Evolutionary conservation across 306 rosid genomes (phyloP), one percentile per base, ranked within the genome.

Genomic region (Vicia villosa): DNA sequence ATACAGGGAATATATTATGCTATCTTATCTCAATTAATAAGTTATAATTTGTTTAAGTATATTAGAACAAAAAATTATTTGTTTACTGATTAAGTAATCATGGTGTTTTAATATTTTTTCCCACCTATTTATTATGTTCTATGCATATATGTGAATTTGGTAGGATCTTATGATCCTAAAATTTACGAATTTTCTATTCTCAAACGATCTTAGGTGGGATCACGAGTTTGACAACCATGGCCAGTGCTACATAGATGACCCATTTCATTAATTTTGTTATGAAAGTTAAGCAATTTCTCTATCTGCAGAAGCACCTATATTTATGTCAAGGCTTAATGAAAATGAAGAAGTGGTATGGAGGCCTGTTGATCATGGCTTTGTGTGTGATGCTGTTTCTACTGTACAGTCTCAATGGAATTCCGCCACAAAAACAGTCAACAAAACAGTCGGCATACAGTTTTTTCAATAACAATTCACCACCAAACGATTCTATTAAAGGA

Each of bases 341-440:
- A 77, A 90, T 93, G 98, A 93, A 86, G 86, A 92, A 82, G 77
- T 90, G 96, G 96, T 90, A 82, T 58, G 97, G 96, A 49, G 98
- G 96, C 17, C 9, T 86, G 72, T 77, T 90, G 79, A 85, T 90
- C 64, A 20, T 85, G 66, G 90, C 85, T 73, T 78, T 93, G 62
- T 86, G 83, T 20, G 42, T 76, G 73, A 78, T 82, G 78, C 61
- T 90, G 80, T 43, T 83, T 77, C 65, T 88, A 66, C 74, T 90
- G 42, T 88, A 90, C 82, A 77, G 80, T 78, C 69, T 86, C 37
- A 69, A 70, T 21, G 85, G 84, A 68, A 52, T 76, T 57, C 82
- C 85, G 78, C 86, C 90, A 0, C 83, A 74, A 61, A 83, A 83
- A 81, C 88, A 80, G 20, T 75, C 88, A 1, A 47, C 83, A 51